Evolutionary conservation across 371 early-diverging fungal species (phyloP).

Genomic region (Actinomortierella ambigua): DNA sequence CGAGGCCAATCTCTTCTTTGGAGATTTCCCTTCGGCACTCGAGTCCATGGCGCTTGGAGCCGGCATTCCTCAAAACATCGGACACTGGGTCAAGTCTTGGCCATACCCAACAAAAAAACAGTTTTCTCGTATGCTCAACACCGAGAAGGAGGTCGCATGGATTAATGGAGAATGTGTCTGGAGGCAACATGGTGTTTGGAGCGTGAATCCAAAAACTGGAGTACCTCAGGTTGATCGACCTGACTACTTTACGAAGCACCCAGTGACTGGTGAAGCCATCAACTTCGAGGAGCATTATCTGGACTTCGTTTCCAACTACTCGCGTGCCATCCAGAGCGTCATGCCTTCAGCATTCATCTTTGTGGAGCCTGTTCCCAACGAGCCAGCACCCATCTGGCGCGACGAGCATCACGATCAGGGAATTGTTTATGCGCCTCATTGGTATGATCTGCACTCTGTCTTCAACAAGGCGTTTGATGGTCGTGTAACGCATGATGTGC

Average conservation of each 20-base stretch:
- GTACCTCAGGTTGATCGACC: constrained; percentile 58
- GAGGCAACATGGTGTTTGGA: constrained; percentile 83
- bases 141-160: constrained; percentile 62
- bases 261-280: constrained; percentile 53
- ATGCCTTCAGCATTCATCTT: constrained; percentile 62
- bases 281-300: constrained; percentile 75
- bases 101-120: constrained; percentile 71
- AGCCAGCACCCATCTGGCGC: constrained; percentile 68
- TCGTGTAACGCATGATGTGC: constrained; percentile 78
- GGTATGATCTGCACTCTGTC: constrained; percentile 81
- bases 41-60: constrained; percentile 75
- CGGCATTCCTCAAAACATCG: constrained; percentile 67
- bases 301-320: constrained; percentile 70
- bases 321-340: constrained; percentile 61
- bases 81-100: constrained; percentile 75
- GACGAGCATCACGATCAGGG: constrained; percentile 61
- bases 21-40: constrained; percentile 71
- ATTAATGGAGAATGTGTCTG: constrained; percentile 70
- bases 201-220: constrained; percentile 51
- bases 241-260: constrained; percentile 73
- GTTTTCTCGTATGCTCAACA: constrained; percentile 61
- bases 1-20: constrained; percentile 68
- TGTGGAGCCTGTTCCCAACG: constrained; percentile 81
- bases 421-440: constrained; percentile 80
- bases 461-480: constrained; percentile 79